Conservation (phyloP, 2,329 filamentous ascomycete species). For the Botrytis fragariae region DNA sequence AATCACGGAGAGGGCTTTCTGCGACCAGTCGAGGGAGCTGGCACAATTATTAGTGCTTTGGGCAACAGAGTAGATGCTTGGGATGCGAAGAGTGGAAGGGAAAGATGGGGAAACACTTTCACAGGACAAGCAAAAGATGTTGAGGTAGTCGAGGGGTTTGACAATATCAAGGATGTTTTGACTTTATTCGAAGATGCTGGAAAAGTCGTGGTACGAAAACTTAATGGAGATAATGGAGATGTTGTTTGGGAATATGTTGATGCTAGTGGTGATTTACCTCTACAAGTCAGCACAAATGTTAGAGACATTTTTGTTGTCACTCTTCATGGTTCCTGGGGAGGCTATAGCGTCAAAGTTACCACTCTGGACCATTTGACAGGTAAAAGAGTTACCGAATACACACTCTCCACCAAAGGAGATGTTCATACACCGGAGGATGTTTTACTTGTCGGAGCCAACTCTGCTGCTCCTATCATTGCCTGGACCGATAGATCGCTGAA, state of each 20-base stretch:
- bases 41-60: slow-evolving; percentile 71
- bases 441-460: slow-evolving; percentile 73
- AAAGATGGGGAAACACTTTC: slow-evolving; percentile 69
- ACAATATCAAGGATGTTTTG: slow-evolving; percentile 66
- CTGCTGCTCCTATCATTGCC: slow-evolving; percentile 69
- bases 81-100: slow-evolving; percentile 78
- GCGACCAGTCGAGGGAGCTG: slow-evolving; percentile 74
- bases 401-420: slow-evolving; percentile 71
- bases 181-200: slow-evolving; percentile 60
- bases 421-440: slow-evolving; percentile 63
- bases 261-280: slow-evolving; percentile 64
- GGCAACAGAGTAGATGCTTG: slow-evolving; percentile 72
- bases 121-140: slow-evolving; percentile 62
- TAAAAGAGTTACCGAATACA: slow-evolving; percentile 67
- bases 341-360: slow-evolving; percentile 74
- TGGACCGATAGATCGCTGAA: slow-evolving; percentile 66
- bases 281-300: slow-evolving; percentile 70
- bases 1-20: slow-evolving; percentile 45
- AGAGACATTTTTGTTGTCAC: slow-evolving; percentile 74
- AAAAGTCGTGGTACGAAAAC: slow-evolving; percentile 60
- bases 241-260: slow-evolving; percentile 78
- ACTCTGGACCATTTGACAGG: slow-evolving; percentile 72
- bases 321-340: slow-evolving; percentile 65
- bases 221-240: slow-evolving; percentile 70
- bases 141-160: slow-evolving; percentile 66